These are phyloP conservation scores for Xylaria polymorpha DNA, from an alignment of 2,329 filamentous ascomycete genomes.

Conservation along the genomic window DNA sequence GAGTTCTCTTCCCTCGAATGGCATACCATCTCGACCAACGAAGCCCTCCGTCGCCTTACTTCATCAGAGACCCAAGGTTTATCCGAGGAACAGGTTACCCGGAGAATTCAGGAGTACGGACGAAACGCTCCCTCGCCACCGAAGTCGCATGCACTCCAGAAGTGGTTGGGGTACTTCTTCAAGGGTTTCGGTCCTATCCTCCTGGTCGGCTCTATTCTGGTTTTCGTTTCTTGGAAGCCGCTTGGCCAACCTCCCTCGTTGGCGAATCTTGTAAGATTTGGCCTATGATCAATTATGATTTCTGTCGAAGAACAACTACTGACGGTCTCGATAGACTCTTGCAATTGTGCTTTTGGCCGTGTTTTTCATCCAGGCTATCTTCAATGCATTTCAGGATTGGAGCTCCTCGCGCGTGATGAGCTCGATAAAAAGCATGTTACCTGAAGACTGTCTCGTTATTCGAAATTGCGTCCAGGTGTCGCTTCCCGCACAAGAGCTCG, in stretches of 20 bases:
- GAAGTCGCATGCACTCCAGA: constrained; percentile 68
- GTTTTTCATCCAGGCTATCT: constrained; percentile 75
- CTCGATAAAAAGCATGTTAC: constrained; percentile 83
- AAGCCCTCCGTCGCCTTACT: constrained; percentile 69
- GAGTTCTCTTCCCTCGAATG: constrained; percentile 74
- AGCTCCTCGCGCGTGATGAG: constrained; percentile 81
- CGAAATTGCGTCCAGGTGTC: constrained; percentile 66
- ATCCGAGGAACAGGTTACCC: constrained; percentile 66
- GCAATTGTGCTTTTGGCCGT: constrained; percentile 79
- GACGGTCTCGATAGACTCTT: constrained; percentile 60
- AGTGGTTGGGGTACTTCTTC: constrained; percentile 77
- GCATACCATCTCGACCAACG: constrained; percentile 69
- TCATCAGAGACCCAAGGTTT: constrained; percentile 69
- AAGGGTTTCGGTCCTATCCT: constrained; percentile 80
- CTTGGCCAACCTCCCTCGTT: constrained; percentile 75
- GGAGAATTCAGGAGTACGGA: constrained; percentile 69
- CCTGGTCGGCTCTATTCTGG: constrained; percentile 74
- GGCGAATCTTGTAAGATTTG: constrained; percentile 66
- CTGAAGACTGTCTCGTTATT: constrained; percentile 74
- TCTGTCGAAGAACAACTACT: constrained; percentile 3
- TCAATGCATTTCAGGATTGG: constrained; percentile 80
- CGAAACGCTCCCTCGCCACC: constrained; percentile 74
- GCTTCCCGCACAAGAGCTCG: constrained; percentile 68
- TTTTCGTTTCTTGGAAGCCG: constrained; percentile 82
- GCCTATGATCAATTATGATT: neutral